A percentile compares a stretch with the other conserved stretches of the same genome.
These are phyloP conservation scores for Aspergillus udagawae DNA, from an alignment of 2,329 filamentous ascomycete genomes.

Conservation along the genomic window DNA sequence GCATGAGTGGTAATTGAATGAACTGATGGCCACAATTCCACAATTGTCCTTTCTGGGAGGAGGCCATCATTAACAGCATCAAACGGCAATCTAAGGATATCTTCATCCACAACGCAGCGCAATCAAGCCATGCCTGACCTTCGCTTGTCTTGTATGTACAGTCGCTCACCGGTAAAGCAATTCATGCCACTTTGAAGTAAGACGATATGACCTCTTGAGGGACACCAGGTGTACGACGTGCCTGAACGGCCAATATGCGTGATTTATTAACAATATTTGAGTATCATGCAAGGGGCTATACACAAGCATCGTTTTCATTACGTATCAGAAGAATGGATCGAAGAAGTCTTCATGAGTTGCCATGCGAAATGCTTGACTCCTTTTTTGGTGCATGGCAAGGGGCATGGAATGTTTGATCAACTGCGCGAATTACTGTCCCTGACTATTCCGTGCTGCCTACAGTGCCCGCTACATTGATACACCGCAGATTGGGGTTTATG, in stretches of 20 bases:
- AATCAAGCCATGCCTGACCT: too few species aligned
- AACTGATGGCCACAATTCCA: not conserved
- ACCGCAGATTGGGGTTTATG: not conserved
- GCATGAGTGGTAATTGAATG: not conserved
- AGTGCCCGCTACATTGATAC: not conserved
- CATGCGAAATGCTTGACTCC: not conserved
- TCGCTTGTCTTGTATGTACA: not conserved
- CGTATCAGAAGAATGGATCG: not conserved
- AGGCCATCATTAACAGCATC: not conserved
- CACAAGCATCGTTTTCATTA: not conserved
- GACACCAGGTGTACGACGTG: not conserved
- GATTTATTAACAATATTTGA: not conserved
- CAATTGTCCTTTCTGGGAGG: not conserved
- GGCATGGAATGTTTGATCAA: constrained; percentile 10
- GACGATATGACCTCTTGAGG: not conserved
- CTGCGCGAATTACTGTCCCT: constrained; percentile 22
- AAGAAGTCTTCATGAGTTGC: not conserved
- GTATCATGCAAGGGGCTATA: not conserved
- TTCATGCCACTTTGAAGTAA: not conserved
- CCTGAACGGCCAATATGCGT: not conserved
- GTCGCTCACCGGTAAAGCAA: not conserved
- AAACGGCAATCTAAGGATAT: not conserved
- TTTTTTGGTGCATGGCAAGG: not conserved
- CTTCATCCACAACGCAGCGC: not conserved
- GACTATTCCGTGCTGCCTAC: not conserved